Evolutionary conservation across 345 rosid species (phyloP), one percentile per base, ranked within the genome.

Genomic region (Camelina neglecta): DNA sequence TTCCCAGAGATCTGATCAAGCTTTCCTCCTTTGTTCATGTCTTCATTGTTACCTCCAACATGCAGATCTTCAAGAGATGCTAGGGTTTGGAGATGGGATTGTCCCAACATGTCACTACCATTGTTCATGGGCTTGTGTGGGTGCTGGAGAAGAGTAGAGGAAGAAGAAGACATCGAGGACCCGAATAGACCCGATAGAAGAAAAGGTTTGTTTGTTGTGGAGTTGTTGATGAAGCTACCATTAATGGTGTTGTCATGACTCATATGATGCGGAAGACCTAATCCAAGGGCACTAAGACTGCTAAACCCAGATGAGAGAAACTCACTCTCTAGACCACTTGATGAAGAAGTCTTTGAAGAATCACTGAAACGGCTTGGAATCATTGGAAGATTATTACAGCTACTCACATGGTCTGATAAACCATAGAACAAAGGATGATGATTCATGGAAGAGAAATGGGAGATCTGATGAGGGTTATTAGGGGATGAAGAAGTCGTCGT

Each of bases 381-480:
- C 74, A 60, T 67, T 44, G 78, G 74, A 78, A 90, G 84, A 69
- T 77, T 82, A 41, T 81, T 78, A 42, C 71, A 31, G 41, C 78
- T 86, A 18, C 86, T 79, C 63, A 81, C 65, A 78, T 84, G 84
- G 68, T 81, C 75, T 48, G 85, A 67, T 68, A 85, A 72, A 39
- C 90, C 89, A 69, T 85, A 89, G 74, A 91, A 75, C 86, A 91
- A 83, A 33, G 89, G 88, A 78, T 81, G 73, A 23, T 82, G 88
- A 67, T 80, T 74, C 41, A 66, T 83, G 53, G 90, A 81, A 65
- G 86, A 65, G 35, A 84, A 81, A 75, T 82, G 66, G 67, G 75
- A 64, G 79, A 65, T 68, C 65, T 79, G 76, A 76, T 82, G 70
- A 73, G 70, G 65, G 16, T 72, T 83, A 49, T 68, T 87, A 47